Conservation (phyloP, 768 basidiomycete species). For the Tylopilus rubrobrunneus region DNA sequence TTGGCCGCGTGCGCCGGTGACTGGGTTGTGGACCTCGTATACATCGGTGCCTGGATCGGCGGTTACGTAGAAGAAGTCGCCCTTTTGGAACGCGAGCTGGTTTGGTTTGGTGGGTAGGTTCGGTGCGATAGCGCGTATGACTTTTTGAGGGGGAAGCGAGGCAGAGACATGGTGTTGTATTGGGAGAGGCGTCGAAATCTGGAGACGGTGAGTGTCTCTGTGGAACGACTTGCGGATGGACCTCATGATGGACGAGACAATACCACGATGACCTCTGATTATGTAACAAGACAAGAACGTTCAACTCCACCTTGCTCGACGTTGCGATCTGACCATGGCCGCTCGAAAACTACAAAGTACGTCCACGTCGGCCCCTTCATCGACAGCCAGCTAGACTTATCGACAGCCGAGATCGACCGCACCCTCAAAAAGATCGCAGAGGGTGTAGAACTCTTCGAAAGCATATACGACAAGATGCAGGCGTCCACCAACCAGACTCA, state of each 20-base stretch:
- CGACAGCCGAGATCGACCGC: conserved; percentile 93
- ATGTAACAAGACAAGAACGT: conserved; percentile 16
- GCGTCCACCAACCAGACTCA: conserved; percentile 93
- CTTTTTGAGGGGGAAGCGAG: conserved; percentile 76
- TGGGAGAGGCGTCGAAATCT: conserved; percentile 69
- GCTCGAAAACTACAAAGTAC: conserved; percentile 87
- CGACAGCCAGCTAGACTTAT: background rate
- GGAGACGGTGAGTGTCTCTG: conserved; percentile 54
- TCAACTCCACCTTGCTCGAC: too few relatives aligned
- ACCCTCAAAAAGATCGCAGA: conserved; percentile 96
- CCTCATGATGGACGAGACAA: conserved; percentile 53
- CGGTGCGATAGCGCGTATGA: conserved; percentile 76
- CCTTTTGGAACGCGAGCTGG: conserved; percentile 86
- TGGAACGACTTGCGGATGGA: conserved; percentile 75
- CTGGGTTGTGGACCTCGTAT: conserved; percentile 95
- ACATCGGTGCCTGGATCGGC: conserved; percentile 60
- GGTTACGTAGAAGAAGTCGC: conserved; percentile 97
- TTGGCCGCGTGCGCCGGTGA: conserved; percentile 84
- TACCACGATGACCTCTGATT: conserved; percentile 10
- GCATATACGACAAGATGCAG: conserved; percentile 98
- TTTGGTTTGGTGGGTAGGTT: conserved; percentile 73
- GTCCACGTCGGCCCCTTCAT: conserved; percentile 8
- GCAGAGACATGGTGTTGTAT: conserved; percentile 39
- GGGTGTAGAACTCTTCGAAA: conserved; percentile 93
- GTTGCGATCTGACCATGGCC: conserved; percentile 54